Evolutionary conservation across 1,284 basidiomycete genomes (phyloP).

Genomic region (Malassezia dermatis): DNA sequence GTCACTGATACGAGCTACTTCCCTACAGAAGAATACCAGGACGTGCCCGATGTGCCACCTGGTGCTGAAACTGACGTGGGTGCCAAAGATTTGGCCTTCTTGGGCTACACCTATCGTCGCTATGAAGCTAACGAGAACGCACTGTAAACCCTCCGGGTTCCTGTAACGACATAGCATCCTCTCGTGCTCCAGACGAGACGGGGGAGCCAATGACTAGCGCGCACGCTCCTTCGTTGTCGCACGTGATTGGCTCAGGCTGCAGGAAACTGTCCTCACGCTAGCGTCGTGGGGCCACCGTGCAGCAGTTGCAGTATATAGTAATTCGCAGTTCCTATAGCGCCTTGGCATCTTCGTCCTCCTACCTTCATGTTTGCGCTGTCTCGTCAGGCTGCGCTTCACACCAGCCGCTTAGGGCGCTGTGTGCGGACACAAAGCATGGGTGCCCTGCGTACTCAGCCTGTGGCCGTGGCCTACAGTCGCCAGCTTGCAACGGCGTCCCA

Average conservation of each 20-base stretch:
- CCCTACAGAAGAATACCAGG: conserved; percentile 87
- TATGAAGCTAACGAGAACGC: conserved; percentile 42
- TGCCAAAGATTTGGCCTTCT: conserved; percentile 43
- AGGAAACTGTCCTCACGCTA: neutral
- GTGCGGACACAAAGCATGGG: neutral
- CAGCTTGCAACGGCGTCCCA: neutral
- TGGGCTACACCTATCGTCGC: conserved; percentile 43
- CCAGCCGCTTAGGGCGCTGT: neutral
- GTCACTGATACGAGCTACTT: conserved; percentile 94
- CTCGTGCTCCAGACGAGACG: neutral
- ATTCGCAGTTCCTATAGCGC: neutral
- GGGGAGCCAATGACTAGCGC: neutral
- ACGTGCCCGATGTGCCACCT: conserved; percentile 57
- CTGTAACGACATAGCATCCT: neutral
- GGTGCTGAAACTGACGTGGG: conserved; percentile 39
- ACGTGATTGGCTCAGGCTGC: conserved; percentile 7
- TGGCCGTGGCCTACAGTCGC: neutral
- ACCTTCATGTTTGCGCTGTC: conserved; percentile 2
- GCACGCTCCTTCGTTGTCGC: neutral
- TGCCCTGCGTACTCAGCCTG: neutral
- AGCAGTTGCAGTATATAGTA: conserved; percentile 9
- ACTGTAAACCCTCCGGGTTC: conserved; percentile 9
- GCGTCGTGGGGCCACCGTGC: neutral
- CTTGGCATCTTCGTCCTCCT: neutral
- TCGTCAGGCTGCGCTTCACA: neutral